These are phyloP conservation scores for Datisca glomerata DNA, from an alignment of 306 rosid genomes.

Conservation along the genomic window DNA sequence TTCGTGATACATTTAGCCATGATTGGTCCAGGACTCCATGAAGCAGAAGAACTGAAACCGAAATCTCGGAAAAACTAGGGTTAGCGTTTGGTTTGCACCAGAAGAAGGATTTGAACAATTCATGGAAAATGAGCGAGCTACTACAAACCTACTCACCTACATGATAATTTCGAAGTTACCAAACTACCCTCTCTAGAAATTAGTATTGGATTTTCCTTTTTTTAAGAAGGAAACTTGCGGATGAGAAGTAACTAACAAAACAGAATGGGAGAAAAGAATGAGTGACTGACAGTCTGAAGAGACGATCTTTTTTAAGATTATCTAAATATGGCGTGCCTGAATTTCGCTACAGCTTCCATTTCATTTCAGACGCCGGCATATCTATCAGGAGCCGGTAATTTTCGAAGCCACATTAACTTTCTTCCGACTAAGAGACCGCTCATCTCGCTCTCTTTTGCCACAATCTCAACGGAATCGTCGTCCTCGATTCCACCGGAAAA, in stretches of 20 bases:
- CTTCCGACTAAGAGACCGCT: constrained; percentile 17
- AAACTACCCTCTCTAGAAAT: neutral
- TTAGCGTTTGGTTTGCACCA: too few relatives aligned
- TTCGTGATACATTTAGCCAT: too few relatives aligned
- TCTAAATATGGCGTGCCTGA: constrained; percentile 36
- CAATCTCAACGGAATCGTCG: constrained; percentile 15
- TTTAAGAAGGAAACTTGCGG: neutral
- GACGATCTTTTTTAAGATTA: too few relatives aligned
- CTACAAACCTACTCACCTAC: too few relatives aligned
- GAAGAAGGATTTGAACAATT: too few relatives aligned
- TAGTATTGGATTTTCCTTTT: neutral
- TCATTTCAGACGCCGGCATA: constrained; percentile 18
- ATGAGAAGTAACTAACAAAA: constrained; percentile 3
- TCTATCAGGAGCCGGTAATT: constrained; percentile 7
- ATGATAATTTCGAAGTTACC: constrained; percentile 1
- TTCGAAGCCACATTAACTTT: neutral
- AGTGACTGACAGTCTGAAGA: neutral
- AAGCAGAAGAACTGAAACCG: too few relatives aligned
- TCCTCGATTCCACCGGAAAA: constrained; percentile 22
- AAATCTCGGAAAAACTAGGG: too few relatives aligned
- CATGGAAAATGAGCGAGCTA: too few relatives aligned
- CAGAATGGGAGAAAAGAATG: neutral
- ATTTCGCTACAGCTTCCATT: constrained; percentile 21
- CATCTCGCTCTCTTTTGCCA: constrained; percentile 17
- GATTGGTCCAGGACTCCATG: too few relatives aligned